Evolutionary conservation across 345 rosid species (phyloP).

Genomic region (Citropsis articulata): DNA sequence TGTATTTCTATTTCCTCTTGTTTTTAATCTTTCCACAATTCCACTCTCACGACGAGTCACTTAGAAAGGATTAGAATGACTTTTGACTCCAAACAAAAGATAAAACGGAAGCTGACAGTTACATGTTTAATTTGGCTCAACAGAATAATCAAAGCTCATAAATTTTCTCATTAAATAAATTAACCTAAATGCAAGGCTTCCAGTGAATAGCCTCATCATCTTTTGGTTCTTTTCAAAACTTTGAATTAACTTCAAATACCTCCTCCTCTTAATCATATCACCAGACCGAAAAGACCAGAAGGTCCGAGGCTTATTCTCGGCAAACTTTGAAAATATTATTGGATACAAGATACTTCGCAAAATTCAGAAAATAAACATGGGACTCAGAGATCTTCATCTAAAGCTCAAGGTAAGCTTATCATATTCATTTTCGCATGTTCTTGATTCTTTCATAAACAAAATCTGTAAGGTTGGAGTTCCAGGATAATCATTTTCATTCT

Average conservation of each 20-base stretch:
- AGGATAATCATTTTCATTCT: background rate
- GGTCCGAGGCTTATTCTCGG: too few relatives aligned
- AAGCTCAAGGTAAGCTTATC: conserved; percentile 48
- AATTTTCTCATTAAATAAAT: conserved; percentile 24
- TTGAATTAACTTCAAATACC: conserved; percentile 16
- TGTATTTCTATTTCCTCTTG: background rate
- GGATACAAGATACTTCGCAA: background rate
- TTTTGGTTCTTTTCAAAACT: background rate
- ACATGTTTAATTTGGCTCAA: conserved; percentile 22
- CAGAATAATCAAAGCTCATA: conserved; percentile 27
- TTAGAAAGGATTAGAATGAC: background rate
- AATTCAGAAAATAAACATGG: conserved; percentile 29
- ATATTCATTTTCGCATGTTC: background rate
- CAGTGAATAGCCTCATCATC: background rate
- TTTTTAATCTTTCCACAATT: background rate
- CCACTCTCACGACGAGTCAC: background rate
- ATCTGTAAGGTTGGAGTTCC: background rate
- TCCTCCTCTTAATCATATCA: background rate
- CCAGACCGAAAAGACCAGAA: background rate
- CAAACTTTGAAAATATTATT: background rate
- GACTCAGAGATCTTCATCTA: conserved; percentile 44
- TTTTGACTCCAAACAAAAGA: background rate
- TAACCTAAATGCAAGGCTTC: conserved; percentile 11
- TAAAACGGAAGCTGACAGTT: conserved; percentile 17
- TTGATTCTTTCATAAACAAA: background rate